Evolutionary conservation across 345 rosid genomes (phyloP), one percentile per base, ranked within the genome.

Genomic region (Moringa oleifera): DNA sequence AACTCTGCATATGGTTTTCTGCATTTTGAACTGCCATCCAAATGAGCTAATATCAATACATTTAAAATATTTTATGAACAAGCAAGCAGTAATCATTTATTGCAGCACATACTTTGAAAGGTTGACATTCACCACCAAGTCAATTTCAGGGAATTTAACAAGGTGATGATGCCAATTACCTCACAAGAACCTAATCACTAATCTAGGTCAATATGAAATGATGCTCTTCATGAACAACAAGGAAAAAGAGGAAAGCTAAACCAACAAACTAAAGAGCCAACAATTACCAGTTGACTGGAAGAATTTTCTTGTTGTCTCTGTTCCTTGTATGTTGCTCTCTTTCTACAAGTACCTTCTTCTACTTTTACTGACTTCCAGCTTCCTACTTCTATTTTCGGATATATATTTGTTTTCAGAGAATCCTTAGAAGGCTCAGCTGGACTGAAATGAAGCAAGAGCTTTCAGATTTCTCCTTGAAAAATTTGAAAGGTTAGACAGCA

Each of bases 301-400:
- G 82, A 69, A 65, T 64, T 63, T 58, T 63, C 69, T 59, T 65
- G 80, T 67, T 53, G 69, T 56, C 56, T 75, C 45, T 63, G 66
- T 61, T 75, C 63, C 71, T 54, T 57, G 18, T 16, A 33, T 24
- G 58, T 33, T 51, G 61, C 54, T 62, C 68, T 64, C 63, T 53
- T 68, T 45, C 64, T 69, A 18, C 54, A 46, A 22, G 55, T 68
- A 47, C 57, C 46, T 58, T 73, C 67, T 45, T 55, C 75, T 53
- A 65, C 53, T 77, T 82, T 85, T 25, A 84, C 87, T 46, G 89
- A 79, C 22, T 75, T 83, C 93, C 97, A 91, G 20, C 71, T 61
- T 61, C 85, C 86, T 59, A 68, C 63, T 68, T 83, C 96, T 41
- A 66, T 65, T 68, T 76, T 79, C 59, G 81, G 74, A 55, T 68